Conservation (phyloP, 2,329 filamentous ascomycete genomes). For the Dactylella cylindrospora region DNA sequence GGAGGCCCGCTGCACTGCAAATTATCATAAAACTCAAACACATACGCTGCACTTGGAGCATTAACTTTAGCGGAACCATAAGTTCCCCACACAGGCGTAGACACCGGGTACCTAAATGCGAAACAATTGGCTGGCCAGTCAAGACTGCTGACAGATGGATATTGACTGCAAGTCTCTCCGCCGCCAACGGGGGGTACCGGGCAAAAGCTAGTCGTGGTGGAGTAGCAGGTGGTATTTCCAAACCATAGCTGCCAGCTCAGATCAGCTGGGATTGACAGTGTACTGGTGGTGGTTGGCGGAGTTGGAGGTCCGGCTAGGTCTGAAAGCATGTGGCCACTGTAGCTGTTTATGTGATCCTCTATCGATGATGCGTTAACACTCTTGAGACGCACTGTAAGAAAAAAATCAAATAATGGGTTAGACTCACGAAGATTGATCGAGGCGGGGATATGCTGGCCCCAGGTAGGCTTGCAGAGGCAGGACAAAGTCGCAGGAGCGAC, state of each 20-base stretch:
- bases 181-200: not conserved
- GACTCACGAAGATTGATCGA: slow-evolving; percentile 20
- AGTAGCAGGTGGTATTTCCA: slow-evolving; percentile 35
- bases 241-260: slow-evolving; percentile 20
- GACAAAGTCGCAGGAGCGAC: slow-evolving; percentile 8
- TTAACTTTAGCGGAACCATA: slow-evolving; percentile 12
- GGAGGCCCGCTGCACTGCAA: slow-evolving; percentile 18
- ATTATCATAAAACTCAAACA: slow-evolving; percentile 31
- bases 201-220: slow-evolving; percentile 6
- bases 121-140: slow-evolving; percentile 30
- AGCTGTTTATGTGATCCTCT: slow-evolving; percentile 36
- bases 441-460: slow-evolving; percentile 16
- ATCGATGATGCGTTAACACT: not conserved
- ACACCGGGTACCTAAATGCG: slow-evolving; percentile 27
- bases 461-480: slow-evolving; percentile 30
- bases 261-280: slow-evolving; percentile 17
- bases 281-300: slow-evolving; percentile 14
- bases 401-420: not conserved
- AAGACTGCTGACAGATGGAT: not conserved
- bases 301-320: slow-evolving; percentile 26
- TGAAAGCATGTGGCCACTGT: slow-evolving; percentile 33
- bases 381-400: not conserved
- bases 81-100: slow-evolving; percentile 14
- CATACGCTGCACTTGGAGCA: slow-evolving; percentile 31
- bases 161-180: slow-evolving; percentile 5